phyloP scores from a whole-genome alignment of 805 yeast species.

The Candida succiphila region DNA sequence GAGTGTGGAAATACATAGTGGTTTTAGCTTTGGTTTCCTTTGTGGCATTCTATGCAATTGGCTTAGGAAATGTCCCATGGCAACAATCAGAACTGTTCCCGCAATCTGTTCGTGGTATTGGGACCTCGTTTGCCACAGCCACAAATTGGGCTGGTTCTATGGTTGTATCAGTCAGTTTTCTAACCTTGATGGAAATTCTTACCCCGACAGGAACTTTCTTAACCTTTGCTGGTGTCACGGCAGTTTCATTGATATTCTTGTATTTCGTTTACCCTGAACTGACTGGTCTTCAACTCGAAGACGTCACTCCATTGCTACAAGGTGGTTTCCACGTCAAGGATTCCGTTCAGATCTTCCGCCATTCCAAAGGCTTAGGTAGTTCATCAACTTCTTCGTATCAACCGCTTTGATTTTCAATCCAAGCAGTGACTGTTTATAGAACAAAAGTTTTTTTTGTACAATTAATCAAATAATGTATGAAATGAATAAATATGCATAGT shows the following conservation, averaged over 20 bases:
- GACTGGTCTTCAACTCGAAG: constrained; percentile 41
- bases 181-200: constrained; percentile 40
- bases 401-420: too few relatives aligned
- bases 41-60: constrained; percentile 44
- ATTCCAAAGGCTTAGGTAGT: too few relatives aligned
- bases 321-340: constrained; percentile 38
- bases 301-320: constrained; percentile 33
- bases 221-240: constrained; percentile 35
- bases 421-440: too few relatives aligned
- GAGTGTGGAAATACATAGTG: constrained; percentile 34
- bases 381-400: too few relatives aligned
- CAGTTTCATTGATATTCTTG: constrained; percentile 32
- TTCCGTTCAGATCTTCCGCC: constrained; percentile 24
- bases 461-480: neutral
- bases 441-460: neutral
- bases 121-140: constrained; percentile 26
- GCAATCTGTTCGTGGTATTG: constrained; percentile 43
- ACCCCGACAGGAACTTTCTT: constrained; percentile 43
- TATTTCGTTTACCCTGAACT: constrained; percentile 41
- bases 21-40: constrained; percentile 37
- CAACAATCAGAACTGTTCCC: constrained; percentile 49
- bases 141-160: constrained; percentile 44
- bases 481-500: too few relatives aligned
- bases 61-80: constrained; percentile 51
- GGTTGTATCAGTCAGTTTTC: constrained; percentile 39